These are phyloP conservation scores for Ogataea nakhonphanomensis DNA, from an alignment of 805 yeast species.

Conservation along the genomic window DNA sequence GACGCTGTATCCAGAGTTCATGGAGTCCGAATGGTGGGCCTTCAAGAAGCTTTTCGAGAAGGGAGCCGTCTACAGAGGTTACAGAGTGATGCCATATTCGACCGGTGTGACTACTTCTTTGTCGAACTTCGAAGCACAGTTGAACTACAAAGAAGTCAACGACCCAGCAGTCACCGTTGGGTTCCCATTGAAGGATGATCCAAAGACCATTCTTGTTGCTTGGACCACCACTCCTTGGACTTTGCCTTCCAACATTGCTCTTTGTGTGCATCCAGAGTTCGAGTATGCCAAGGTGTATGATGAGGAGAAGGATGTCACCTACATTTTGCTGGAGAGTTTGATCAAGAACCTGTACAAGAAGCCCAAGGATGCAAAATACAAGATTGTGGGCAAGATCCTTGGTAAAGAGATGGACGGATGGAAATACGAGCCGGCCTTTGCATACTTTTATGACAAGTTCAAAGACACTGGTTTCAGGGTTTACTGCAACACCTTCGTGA, in stretches of 20 bases:
- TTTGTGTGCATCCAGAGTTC: constrained; percentile 86
- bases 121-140: constrained; percentile 97
- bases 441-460: constrained; percentile 73
- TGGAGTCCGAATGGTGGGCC: constrained; percentile 99
- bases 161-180: constrained; percentile 97
- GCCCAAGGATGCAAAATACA: constrained; percentile 85
- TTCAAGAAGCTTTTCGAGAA: constrained; percentile 84
- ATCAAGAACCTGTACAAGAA: constrained; percentile 86
- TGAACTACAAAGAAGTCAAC: constrained; percentile 92
- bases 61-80: constrained; percentile 89
- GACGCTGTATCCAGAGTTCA: constrained; percentile 90
- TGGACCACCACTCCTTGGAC: constrained; percentile 99
- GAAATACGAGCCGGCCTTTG: constrained; percentile 79
- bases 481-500: constrained; percentile 77
- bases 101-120: constrained; percentile 96
- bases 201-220: constrained; percentile 81
- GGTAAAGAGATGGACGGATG: constrained; percentile 80
- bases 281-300: constrained; percentile 92
- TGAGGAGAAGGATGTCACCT: constrained; percentile 78
- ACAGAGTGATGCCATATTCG: constrained; percentile 98
- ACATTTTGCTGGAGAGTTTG: constrained; percentile 80
- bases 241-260: constrained; percentile 86
- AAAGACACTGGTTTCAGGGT: constrained; percentile 80
- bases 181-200: constrained; percentile 77
- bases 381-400: constrained; percentile 71